Evolutionary conservation across 1,284 basidiomycete genomes (phyloP), one percentile per base, ranked within the genome.

Genomic region (Trametes pubescens): DNA sequence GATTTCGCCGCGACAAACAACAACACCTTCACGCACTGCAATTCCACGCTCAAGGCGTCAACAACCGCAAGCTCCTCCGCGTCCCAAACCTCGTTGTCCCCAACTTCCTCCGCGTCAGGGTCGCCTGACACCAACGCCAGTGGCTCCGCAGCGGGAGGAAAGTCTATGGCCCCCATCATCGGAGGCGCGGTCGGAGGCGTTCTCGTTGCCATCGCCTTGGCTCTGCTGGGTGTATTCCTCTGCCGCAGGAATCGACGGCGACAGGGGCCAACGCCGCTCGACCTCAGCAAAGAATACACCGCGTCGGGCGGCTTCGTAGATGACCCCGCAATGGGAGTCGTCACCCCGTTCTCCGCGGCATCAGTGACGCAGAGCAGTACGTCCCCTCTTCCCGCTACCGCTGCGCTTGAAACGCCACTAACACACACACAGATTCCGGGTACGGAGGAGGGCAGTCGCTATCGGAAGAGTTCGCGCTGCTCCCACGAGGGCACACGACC

Each of bases 21-120:
- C 56, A 70, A 70, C 61, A 69, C 69, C 11, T 70, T 71, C 57
- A 71, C 65, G n/a, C 51, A 67, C 13, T 69, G 65, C 51, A 62
- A 62, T 18, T 66, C 65, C 4, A 69, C 67, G 7, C 64, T 61
- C 18, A 48, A 47, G n/a, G 35, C 35, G 34, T 54, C 49, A 8
- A 24, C 62, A 14, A 32, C 51, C 2, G 53, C 21, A 4, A 16
- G 59, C 18, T 35, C 21, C 32, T 18, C 13, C 44, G 18, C 49
- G 7, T 40, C 62, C 16, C 40, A 43, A n/a, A 43, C 22, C 34
- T 59, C 52, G 18, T 13, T 43, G 10, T 10, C 37, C 2, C 49
- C 58, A 2, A 53, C 57, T 5, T 18, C 46, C 11, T 46, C 65
- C 8, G 29, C 26, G 14, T 18, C 62, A 13, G 57, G 26, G 54